phyloP scores from a whole-genome alignment of 371 early-diverging fungal species.

The Gilbertella persicaria region DNA sequence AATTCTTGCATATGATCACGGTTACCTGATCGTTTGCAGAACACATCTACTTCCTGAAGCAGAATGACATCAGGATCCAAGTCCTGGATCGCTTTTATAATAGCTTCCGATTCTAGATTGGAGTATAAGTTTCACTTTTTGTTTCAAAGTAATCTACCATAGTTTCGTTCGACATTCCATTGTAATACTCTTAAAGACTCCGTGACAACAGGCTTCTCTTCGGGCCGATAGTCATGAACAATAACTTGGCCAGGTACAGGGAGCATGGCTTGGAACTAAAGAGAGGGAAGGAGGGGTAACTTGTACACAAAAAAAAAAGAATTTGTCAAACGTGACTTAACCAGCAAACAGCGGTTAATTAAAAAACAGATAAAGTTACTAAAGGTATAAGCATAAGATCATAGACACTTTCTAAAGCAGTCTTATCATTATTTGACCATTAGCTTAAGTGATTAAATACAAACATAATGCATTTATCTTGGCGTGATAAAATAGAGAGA shows the following conservation, averaged over 20 bases:
- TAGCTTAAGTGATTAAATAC: too few relatives aligned
- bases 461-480: too few relatives aligned
- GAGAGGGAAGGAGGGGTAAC: neutral
- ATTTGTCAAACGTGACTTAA: too few relatives aligned
- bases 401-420: too few relatives aligned
- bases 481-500: too few relatives aligned
- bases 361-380: too few relatives aligned
- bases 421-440: too few relatives aligned
- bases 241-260: conserved; percentile 47
- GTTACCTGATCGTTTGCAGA: conserved; percentile 64
- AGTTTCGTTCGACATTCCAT: conserved; percentile 79
- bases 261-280: neutral
- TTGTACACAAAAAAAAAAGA: neutral
- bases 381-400: too few relatives aligned
- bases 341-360: too few relatives aligned
- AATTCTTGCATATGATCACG: conserved; percentile 63
- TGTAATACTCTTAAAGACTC: conserved; percentile 46
- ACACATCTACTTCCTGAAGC: conserved; percentile 75
- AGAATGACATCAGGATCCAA: conserved; percentile 72
- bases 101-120: conserved; percentile 52
- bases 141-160: conserved; percentile 41
- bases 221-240: conserved; percentile 48
- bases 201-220: neutral
- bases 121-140: neutral
- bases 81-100: conserved; percentile 51